A percentile compares a stretch with the other conserved stretches of the same genome.
Conservation (phyloP, 139 green algal species). For the Pedinophyceae sp. region DNA sequence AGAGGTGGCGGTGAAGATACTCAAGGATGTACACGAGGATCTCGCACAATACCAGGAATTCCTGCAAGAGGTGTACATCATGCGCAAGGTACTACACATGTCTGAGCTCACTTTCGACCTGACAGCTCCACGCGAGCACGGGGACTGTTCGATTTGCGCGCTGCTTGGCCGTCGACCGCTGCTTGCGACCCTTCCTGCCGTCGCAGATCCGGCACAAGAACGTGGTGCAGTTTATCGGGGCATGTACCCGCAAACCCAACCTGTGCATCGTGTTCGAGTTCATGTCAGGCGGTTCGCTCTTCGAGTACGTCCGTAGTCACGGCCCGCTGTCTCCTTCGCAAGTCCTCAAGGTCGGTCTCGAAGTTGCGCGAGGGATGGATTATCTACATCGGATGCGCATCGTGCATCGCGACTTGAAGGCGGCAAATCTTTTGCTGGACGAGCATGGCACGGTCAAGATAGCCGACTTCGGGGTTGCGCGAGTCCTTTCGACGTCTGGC, state of each 20-base stretch:
- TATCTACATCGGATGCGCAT: conserved; percentile 97
- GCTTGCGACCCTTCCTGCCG: conserved; percentile 85
- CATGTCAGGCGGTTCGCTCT: conserved; percentile 88
- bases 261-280: conserved; percentile 99
- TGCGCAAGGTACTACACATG: conserved; percentile 69
- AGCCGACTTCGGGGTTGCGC: conserved; percentile 92
- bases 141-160: conserved; percentile 97
- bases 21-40: conserved; percentile 78
- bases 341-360: not conserved
- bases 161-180: conserved; percentile 91
- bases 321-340: not conserved
- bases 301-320: conserved; percentile 74
- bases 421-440: conserved; percentile 95
- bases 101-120: conserved; percentile 99
- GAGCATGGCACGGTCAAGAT: conserved; percentile 83
- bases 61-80: conserved; percentile 55
- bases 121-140: conserved; percentile 84
- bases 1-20: conserved; percentile 96
- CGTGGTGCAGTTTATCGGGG: conserved; percentile 97
- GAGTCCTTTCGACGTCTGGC: conserved; percentile 64
- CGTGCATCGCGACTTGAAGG: conserved; percentile 79
- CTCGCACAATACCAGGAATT: conserved; percentile 81
- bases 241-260: conserved; percentile 87
- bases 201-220: conserved; percentile 93
- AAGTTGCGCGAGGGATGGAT: conserved; percentile 69